Evolutionary conservation across 1,139 yeast species (phyloP).

Genomic region (Yamadazyma spencermartinsiae): DNA sequence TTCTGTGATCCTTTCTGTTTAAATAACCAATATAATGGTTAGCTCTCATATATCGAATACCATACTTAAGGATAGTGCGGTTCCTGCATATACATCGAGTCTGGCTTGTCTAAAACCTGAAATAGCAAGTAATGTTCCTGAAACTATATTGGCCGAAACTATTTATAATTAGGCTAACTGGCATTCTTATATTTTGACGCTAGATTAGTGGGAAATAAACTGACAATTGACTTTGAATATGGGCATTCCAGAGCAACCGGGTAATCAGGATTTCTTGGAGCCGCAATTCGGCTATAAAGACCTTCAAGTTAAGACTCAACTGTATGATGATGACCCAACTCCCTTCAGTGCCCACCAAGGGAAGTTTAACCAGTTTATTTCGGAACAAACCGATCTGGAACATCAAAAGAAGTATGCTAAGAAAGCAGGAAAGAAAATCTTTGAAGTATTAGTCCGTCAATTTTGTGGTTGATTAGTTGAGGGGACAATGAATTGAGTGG

Average conservation of each 20-base stretch:
- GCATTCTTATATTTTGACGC: too few species aligned
- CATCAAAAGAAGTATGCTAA: constrained; percentile 44
- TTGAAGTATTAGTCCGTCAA: constrained; percentile 22
- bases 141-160: not conserved
- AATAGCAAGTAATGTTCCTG: constrained; percentile 3
- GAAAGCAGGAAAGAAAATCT: constrained; percentile 24
- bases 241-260: constrained; percentile 31
- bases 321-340: constrained; percentile 37
- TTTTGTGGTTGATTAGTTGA: constrained; percentile 20
- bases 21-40: not conserved
- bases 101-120: not conserved
- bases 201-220: too few species aligned
- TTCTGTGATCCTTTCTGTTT: too few species aligned
- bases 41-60: not conserved
- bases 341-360: constrained; percentile 31
- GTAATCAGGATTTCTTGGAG: constrained; percentile 24
- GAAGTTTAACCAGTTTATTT: constrained; percentile 29
- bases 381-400: constrained; percentile 33
- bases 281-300: constrained; percentile 38
- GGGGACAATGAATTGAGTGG: not conserved
- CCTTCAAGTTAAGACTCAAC: constrained; percentile 31
- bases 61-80: not conserved
- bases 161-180: too few species aligned
- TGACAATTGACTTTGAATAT: constrained; percentile 6
- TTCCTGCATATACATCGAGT: not conserved